Evolutionary conservation across 306 rosid genomes (phyloP), one percentile per base, ranked within the genome.

Genomic region (Dalbergia cultrata): DNA sequence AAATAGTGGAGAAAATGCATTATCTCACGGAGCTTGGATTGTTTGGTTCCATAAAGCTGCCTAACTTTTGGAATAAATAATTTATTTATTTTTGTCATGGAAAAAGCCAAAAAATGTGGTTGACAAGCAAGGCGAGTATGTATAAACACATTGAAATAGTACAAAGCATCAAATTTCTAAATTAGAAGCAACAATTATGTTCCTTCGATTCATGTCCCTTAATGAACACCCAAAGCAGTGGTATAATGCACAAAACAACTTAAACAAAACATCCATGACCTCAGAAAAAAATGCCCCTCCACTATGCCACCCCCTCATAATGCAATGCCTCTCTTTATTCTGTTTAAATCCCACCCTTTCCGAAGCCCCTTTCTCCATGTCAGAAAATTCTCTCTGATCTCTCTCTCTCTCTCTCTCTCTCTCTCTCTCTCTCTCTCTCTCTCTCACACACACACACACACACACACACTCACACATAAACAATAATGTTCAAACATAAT

Each of bases 331-430:
- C 31, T 53, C 75, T 81, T 63, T 79, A 26, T 47, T 78, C 31
- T 49, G 26, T 81, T 87, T 87, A 80, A 86, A 89, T 85, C 12
- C 85, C 80, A 72, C 34, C 14, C 14, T 61, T 52, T 86, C 41
- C 82, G 35, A 72, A 75, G 43, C 31, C 69, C 69, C 75, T 14
- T 41, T 65, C 70, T 59, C 76, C 78, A 69, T 76, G 78, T 74
- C 63, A 62, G 78, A 63, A 10, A 39, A 60, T 52, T n/a, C 37
- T n/a, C 43, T 31, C 52, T 26, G 31, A 26, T 35, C 44, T 64
- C 75, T 61, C 61, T 33, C 52, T 26, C 31, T 26, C 31, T 26
- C 31, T 26, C 22, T 21, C 79, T 37, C 41, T 13, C 37, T n/a
- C 43, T 31, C 52, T 26, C 44, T 64, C 75, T 61, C 61, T 33